phyloP scores from a whole-genome alignment of 163 green algal genomes.

The Picocystis sp. region DNA sequence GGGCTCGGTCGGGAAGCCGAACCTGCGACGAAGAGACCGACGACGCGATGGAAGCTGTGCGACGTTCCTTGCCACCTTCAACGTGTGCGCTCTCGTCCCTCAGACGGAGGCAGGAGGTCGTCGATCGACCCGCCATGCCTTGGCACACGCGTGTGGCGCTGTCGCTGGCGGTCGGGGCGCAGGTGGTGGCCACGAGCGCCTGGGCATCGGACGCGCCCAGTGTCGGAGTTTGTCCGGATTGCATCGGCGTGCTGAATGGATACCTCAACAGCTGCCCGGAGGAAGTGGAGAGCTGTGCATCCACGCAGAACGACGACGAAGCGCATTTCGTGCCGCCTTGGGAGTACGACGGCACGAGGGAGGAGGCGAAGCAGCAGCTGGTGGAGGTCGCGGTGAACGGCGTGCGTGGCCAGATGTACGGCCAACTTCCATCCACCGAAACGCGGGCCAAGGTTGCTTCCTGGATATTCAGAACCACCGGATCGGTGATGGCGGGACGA shows the following conservation, averaged over 20 bases:
- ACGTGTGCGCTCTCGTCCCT: no score
- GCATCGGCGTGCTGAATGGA: slow-evolving; percentile 29
- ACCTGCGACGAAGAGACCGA: no score
- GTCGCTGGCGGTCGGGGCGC: no score
- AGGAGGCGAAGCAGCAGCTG: slow-evolving; percentile 12
- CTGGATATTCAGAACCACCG: slow-evolving; percentile 16
- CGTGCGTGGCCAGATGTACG: slow-evolving; percentile 9
- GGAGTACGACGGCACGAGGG: slow-evolving; percentile 7
- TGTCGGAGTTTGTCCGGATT: slow-evolving; percentile 23
- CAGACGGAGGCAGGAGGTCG: no score
- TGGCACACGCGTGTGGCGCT: no score
- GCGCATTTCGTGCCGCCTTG: slow-evolving; percentile 27
- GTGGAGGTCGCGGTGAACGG: slow-evolving; percentile 17
- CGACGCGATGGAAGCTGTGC: no score
- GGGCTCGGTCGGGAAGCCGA: no score
- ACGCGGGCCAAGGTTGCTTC: slow-evolving; percentile 11
- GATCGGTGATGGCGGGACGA: slow-evolving; percentile 2
- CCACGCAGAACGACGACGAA: slow-evolving; percentile 27
- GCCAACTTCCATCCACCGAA: slow-evolving; percentile 13
- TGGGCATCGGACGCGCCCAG: not conserved
- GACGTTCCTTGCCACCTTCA: no score
- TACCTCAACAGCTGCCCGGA: slow-evolving; percentile 24
- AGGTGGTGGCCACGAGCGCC: no score
- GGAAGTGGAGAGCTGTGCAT: slow-evolving; percentile 17
- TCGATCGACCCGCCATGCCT: no score